These are phyloP conservation scores for Phytopythium sindhum DNA, from an alignment of 352 stramenopile species.

Conservation along the genomic window DNA sequence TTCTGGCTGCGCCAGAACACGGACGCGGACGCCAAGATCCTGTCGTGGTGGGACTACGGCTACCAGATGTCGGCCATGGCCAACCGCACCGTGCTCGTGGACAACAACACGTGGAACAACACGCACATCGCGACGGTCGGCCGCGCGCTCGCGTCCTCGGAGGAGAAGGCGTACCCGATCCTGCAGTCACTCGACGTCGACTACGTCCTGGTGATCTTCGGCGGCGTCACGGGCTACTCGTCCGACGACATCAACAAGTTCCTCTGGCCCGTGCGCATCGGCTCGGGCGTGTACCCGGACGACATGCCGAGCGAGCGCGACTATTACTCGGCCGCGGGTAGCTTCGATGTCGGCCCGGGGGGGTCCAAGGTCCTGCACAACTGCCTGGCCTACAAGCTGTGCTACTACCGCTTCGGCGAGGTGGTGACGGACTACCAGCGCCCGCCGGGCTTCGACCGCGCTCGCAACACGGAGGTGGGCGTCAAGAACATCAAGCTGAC, in stretches of 20 bases:
- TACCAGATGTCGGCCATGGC: conserved; percentile 93
- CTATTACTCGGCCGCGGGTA: conserved; percentile 79
- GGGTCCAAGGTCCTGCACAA: conserved; percentile 88
- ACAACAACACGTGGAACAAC: conserved; percentile 98
- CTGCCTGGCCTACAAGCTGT: conserved; percentile 93
- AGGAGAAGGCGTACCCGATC: conserved; percentile 89
- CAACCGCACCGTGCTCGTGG: conserved; percentile 87
- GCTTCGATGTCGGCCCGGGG: conserved; percentile 80
- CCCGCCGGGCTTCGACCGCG: conserved; percentile 83
- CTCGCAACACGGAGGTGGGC: conserved; percentile 84
- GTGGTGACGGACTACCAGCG: conserved; percentile 84
- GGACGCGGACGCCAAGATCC: conserved; percentile 80
- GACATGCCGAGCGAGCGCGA: conserved; percentile 87
- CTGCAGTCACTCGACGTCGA: conserved; percentile 90
- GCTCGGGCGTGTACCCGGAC: conserved; percentile 73
- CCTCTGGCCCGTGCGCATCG: conserved; percentile 91
- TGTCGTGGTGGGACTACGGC: conserved; percentile 91
- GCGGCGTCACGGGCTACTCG: conserved; percentile 82
- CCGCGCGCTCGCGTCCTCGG: conserved; percentile 73
- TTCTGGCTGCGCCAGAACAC: conserved; percentile 91
- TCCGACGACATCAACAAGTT: conserved; percentile 94
- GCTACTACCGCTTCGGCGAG: conserved; percentile 91
- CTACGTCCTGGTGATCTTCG: conserved; percentile 92
- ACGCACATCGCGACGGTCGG: conserved; percentile 97
- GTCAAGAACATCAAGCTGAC: conserved; percentile 90